Evolutionary conservation across 345 rosid genomes (phyloP).

Genomic region (Brassica carinata): DNA sequence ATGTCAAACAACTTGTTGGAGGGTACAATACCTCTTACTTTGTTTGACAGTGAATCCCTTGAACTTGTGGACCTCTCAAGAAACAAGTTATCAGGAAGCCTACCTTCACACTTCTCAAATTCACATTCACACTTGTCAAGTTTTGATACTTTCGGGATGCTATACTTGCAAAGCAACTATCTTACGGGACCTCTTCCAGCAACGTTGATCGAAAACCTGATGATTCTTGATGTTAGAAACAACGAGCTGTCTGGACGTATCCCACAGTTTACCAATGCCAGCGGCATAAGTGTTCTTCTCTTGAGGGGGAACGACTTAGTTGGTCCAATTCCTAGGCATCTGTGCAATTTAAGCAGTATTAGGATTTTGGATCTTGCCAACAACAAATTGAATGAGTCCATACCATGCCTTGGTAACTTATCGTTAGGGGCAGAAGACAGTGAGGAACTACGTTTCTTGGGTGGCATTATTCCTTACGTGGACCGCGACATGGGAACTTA

Average conservation of each 20-base stretch:
- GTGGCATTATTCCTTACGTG: background rate
- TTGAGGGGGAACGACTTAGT: background rate
- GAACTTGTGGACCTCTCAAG: background rate
- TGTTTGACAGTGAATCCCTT: background rate
- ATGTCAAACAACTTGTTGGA: background rate
- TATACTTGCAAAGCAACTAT: background rate
- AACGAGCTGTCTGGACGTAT: background rate
- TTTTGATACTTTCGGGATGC: background rate
- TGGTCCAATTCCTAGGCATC: background rate
- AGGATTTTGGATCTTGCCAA: background rate
- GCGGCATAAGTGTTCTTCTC: background rate
- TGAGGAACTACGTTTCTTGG: background rate
- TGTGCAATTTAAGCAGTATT: background rate
- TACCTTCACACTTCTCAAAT: background rate
- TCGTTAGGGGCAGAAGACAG: background rate
- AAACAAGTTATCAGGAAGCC: background rate
- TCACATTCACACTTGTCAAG: no score
- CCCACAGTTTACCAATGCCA: background rate
- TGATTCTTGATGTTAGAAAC: background rate
- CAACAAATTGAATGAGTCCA: background rate
- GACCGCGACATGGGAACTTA: background rate
- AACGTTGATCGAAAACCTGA: background rate
- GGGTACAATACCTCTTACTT: background rate
- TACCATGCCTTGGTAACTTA: background rate
- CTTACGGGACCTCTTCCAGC: background rate